Evolutionary conservation across 306 rosid species (phyloP), one percentile per base, ranked within the genome.

Genomic region (Vachellia pachyceras): DNA sequence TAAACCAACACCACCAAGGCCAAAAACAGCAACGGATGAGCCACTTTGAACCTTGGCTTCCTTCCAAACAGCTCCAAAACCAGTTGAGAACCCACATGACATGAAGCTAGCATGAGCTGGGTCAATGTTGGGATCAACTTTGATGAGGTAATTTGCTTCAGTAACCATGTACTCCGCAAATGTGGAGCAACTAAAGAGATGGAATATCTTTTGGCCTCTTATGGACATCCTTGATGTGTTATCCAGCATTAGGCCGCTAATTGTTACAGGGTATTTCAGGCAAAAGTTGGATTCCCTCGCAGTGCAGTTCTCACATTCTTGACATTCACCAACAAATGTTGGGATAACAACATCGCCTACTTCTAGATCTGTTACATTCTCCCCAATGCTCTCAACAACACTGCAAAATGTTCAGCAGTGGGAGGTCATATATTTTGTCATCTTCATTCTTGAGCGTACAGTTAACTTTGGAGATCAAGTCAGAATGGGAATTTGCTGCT

Each of bases 81-180:
- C 90, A 29, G 84, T 84, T 6, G 90, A 79, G 63, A 87, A 87
- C 7, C 90, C 90, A 79, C 90, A 87, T 0, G 88, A 79, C 82
- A 87, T 66, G 69, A 87, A 79, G 80, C 83, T 72, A 13, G 87
- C 88, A n/a, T 75, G 82, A 18, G 82, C 61, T 0, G 65, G 77
- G 46, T 66, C 5, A 58, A 73, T 18, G 20, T 71, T 39, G 0
- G 78, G 71, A 58, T 73, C 82, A 61, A 87, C 40, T 57, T 80
- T 86, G 78, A 50, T 20, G 18, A 83, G 75, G 66, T 67, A 86
- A n/a, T 69, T 69, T 18, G 49, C 80, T 17, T 84, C 78, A 35
- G 68, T 66, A 5, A 87, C 86, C 65, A 57, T 81, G 84, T 84
- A 84, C 69, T 84, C 82, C 1, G 86, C 84, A 84, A 85, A 81